Percentiles rank a stretch among this genome's conserved stretches.
Evolutionary conservation across 2,329 filamentous ascomycete species (phyloP).

Genomic region (Penicillium sp.): DNA sequence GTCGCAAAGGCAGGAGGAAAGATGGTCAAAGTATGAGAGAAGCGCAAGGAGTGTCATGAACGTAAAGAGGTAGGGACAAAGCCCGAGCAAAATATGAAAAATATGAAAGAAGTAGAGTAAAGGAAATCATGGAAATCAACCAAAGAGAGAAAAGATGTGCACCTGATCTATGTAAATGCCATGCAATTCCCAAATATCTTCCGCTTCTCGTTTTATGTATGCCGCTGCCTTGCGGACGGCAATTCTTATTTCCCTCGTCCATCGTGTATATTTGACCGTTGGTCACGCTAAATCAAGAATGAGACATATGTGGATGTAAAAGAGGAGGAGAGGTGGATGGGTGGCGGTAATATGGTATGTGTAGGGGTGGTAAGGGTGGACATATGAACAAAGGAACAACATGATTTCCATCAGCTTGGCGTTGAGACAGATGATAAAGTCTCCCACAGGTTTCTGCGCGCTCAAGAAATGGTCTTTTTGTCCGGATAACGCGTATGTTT

Average conservation of each 20-base stretch:
- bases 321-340: not conserved
- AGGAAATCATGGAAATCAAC: slow-evolving; percentile 15
- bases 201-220: slow-evolving; percentile 42
- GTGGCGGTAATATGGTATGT: not conserved
- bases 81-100: slow-evolving; percentile 8
- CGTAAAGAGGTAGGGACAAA: slow-evolving; percentile 18
- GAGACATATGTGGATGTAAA: slow-evolving; percentile 24
- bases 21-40: slow-evolving; percentile 20
- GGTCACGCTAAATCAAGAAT: slow-evolving; percentile 45
- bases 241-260: slow-evolving; percentile 39
- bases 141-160: slow-evolving; percentile 35
- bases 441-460: slow-evolving; percentile 1
- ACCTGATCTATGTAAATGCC: slow-evolving; percentile 44
- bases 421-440: slow-evolving; percentile 14
- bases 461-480: not conserved
- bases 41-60: slow-evolving; percentile 25
- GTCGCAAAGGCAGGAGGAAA: slow-evolving; percentile 10
- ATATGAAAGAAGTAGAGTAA: not conserved
- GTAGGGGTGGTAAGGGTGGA: slow-evolving; percentile 13
- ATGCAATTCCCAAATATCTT: slow-evolving; percentile 42
- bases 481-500: slow-evolving; percentile 19
- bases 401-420: slow-evolving; percentile 8
- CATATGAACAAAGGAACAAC: slow-evolving; percentile 23
- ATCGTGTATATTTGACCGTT: slow-evolving; percentile 46
- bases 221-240: slow-evolving; percentile 38